Evolutionary conservation across 2,329 filamentous ascomycete species (phyloP).

Genomic region (Cladosporium halotolerans): DNA sequence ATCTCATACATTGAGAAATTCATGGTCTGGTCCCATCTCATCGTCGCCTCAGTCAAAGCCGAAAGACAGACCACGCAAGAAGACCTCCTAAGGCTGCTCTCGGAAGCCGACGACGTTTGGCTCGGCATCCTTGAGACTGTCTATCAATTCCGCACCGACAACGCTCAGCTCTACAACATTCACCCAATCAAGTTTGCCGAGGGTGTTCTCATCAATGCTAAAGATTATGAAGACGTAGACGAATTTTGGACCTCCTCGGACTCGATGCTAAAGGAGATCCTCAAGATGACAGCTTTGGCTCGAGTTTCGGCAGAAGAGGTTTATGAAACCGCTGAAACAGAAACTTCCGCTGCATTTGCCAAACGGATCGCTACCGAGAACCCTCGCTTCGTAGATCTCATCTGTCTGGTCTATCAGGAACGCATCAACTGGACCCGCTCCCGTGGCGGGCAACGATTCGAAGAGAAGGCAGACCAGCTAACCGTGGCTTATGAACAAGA

Average conservation of each 20-base stretch:
- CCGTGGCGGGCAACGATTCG: conserved; percentile 44
- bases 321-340: conserved; percentile 29
- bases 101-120: conserved; percentile 72
- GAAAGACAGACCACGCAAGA: conserved; percentile 16
- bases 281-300: conserved; percentile 35
- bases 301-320: conserved; percentile 35
- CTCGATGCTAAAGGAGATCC: conserved; percentile 35
- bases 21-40: conserved; percentile 14
- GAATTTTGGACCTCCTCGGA: conserved; percentile 79
- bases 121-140: conserved; percentile 56
- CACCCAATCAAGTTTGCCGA: conserved; percentile 54
- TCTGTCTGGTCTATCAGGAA: conserved; percentile 55
- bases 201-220: conserved; percentile 41
- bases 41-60: conserved; percentile 20
- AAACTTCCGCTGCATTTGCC: conserved; percentile 25
- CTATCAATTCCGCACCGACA: conserved; percentile 65
- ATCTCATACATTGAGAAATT: conserved; percentile 24
- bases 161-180: conserved; percentile 67
- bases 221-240: conserved; percentile 60
- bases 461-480: conserved; percentile 45
- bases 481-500: conserved; percentile 35
- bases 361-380: conserved; percentile 48
- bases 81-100: conserved; percentile 44
- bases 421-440: conserved; percentile 52
- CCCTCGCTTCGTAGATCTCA: conserved; percentile 50